Conservation (phyloP, 306 rosid species). For the Canavalia ensiformis region DNA sequence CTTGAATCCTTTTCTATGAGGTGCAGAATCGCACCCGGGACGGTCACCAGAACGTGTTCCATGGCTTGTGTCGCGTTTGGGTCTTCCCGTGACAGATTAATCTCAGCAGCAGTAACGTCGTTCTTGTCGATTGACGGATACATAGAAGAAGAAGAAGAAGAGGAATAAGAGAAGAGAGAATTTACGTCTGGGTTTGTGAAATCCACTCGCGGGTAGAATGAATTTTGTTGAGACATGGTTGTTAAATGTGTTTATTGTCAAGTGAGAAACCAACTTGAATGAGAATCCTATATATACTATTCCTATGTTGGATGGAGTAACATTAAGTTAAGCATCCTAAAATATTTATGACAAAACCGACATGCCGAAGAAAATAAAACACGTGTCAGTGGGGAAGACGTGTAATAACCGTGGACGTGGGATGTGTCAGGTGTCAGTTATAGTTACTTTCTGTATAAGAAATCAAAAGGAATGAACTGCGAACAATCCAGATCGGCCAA, state of each 20-base stretch:
- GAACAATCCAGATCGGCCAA: background rate
- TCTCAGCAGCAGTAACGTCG: slow-evolving; percentile 59
- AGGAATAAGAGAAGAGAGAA: slow-evolving; percentile 35
- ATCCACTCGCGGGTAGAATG: slow-evolving; percentile 64
- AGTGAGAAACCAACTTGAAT: background rate
- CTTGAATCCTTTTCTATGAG: slow-evolving; percentile 75
- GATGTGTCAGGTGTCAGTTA: background rate
- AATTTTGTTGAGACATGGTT: slow-evolving; percentile 24
- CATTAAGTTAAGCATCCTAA: background rate
- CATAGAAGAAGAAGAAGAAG: slow-evolving; percentile 51
- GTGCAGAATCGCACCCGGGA: slow-evolving; percentile 77
- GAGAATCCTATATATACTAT: background rate
- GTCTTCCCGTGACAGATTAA: slow-evolving; percentile 56
- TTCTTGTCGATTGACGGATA: slow-evolving; percentile 60
- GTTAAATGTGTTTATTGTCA: background rate
- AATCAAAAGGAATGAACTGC: background rate
- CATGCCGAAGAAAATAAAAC: background rate
- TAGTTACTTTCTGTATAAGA: slow-evolving; percentile 37
- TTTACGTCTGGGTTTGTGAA: slow-evolving; percentile 58
- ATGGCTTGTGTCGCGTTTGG: slow-evolving; percentile 41
- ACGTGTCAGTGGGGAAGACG: slow-evolving; percentile 45
- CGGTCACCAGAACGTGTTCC: slow-evolving; percentile 62
- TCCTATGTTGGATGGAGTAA: background rate
- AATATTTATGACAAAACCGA: slow-evolving; percentile 4
- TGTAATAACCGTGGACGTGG: slow-evolving; percentile 37